Evolutionary conservation across 2,329 filamentous ascomycete genomes (phyloP).

Genomic region (Bipolaris oryzae): DNA sequence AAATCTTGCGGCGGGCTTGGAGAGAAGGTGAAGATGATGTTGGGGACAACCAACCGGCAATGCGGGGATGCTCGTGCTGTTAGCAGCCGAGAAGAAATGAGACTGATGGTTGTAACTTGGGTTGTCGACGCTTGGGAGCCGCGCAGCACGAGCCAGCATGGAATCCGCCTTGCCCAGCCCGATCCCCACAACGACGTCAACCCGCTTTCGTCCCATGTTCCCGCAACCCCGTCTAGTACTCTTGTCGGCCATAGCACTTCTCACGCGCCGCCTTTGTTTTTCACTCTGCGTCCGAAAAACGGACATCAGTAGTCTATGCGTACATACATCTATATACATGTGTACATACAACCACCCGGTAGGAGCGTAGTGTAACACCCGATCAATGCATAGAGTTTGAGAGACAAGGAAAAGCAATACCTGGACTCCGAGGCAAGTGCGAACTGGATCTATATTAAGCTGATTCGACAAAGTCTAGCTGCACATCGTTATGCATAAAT

Average conservation of each 20-base stretch:
- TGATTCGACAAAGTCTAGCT: neutral
- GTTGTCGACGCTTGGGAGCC: slow-evolving; percentile 22
- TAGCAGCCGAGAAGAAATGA: slow-evolving; percentile 20
- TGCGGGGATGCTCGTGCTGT: slow-evolving; percentile 26
- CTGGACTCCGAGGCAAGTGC: neutral
- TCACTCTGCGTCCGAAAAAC: neutral
- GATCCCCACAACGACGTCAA: slow-evolving; percentile 30
- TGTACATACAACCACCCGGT: neutral
- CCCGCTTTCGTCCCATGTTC: slow-evolving; percentile 18
- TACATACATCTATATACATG: neutral
- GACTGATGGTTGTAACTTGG: slow-evolving; percentile 18
- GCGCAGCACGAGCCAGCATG: slow-evolving; percentile 21
- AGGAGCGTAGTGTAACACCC: neutral
- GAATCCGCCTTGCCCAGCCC: slow-evolving; percentile 12
- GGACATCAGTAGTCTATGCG: neutral
- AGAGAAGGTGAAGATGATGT: neutral
- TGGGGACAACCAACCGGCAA: slow-evolving; percentile 9
- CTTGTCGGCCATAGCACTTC: neutral
- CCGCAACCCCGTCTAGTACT: neutral
- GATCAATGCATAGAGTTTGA: neutral
- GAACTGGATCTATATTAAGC: neutral
- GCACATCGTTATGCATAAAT: neutral
- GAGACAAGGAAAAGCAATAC: neutral
- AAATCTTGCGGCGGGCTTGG: neutral
- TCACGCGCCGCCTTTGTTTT: neutral